phyloP scores from a whole-genome alignment of 371 early-diverging fungal genomes.

The Saksenaea vasiformis region DNA sequence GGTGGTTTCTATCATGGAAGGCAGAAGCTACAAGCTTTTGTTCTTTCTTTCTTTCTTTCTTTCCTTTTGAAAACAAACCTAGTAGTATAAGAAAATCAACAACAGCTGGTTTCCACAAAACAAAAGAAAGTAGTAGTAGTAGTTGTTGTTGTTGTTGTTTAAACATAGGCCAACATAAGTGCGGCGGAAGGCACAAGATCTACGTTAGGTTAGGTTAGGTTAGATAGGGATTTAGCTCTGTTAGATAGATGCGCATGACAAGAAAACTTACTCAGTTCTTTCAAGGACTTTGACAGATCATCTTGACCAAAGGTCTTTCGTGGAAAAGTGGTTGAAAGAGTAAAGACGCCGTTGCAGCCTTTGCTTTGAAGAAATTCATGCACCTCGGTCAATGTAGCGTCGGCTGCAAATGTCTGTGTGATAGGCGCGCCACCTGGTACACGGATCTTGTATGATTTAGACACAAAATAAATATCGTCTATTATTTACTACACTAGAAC shows the following conservation, averaged over 20 bases:
- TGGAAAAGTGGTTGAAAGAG: conserved; percentile 75
- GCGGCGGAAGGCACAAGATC: conserved; percentile 48
- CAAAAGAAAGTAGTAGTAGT: neutral
- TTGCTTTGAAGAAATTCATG: conserved; percentile 62
- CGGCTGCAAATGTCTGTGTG: conserved; percentile 72
- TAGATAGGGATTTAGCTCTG: no score
- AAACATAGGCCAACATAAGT: conserved; percentile 24
- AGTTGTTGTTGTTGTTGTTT: neutral
- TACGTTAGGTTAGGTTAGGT: conserved; percentile 3
- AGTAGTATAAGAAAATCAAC: neutral
- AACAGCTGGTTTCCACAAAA: neutral
- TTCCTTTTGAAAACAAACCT: neutral
- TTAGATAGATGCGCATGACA: no score
- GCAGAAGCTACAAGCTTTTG: no score
- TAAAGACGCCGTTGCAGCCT: conserved; percentile 59
- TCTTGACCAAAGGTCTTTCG: conserved; percentile 47
- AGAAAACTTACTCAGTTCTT: conserved; percentile 49
- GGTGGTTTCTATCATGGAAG: no score
- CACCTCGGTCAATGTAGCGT: conserved; percentile 68
- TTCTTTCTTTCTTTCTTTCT: no score
- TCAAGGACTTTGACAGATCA: conserved; percentile 45
- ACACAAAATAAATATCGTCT: no score
- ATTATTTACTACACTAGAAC: no score
- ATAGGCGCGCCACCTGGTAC: conserved; percentile 55
- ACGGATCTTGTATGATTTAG: no score